Base-by-base conservation (phyloP, 345 rosid species). In the Salix caprea region DNA sequence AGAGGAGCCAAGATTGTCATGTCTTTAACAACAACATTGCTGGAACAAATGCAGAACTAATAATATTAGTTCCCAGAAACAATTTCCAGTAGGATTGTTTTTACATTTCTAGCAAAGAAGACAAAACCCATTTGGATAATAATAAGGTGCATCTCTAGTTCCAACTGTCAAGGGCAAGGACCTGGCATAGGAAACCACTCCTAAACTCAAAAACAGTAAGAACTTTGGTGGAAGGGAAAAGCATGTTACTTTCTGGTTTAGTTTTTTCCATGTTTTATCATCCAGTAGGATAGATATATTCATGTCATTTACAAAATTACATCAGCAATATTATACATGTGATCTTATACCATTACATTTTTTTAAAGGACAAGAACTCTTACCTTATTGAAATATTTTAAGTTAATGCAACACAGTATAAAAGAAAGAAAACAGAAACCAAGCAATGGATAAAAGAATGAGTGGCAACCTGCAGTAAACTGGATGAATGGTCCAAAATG, bases 401-500 rank as follows among this genome's bases (percentile, higher is more conserved):
- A 16, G 30, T 65, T 10, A 72, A 62, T 18, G 34, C 10, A 60
- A 5, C 12, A 72, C 15, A 9, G 34, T 19, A 16, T 26, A 56
- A 64, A 60, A 16, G 21, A 65, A 62, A 50, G 21, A 65, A 52
- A 50, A 50, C 32, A 42, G 23, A 71, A 69, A 58, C 61, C 21
- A 36, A 19, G 75, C 23, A 34, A 19, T 26, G 50, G 40, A 19
- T 9, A 48, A 52, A 34, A 18, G 40, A 19, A 11, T 26, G 52
- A 28, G 76, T 52, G 65, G 71, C 52, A 70, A 93, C 99, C 99
- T 93, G 94, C 94, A 94, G 85, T 91, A 94, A 80, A 94, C 86
- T 37, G 99, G 99, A 85, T 94, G 99, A 82, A 92, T 65, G 11
- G 98, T 96, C 99, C 99, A 96, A 76, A 96, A 94, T 36, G 99